Base-by-base conservation (phyloP, 768 basidiomycete species). In the Calocera viscosa region DNA sequence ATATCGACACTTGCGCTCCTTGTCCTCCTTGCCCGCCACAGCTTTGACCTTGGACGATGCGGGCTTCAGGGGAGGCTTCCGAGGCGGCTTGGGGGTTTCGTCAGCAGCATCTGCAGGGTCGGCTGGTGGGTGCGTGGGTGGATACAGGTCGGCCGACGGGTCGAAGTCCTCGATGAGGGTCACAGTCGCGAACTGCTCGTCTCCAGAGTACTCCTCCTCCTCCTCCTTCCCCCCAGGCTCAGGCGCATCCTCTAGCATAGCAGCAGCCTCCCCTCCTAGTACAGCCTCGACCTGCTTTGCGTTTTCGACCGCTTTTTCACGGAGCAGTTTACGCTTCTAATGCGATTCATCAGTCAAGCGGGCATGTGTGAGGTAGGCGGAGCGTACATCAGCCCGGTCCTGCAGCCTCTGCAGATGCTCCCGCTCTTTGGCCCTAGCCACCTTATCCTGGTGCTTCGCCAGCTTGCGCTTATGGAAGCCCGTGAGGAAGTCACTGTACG, bases 381-480 rank as follows among this genome's bases (percentile, higher is more conserved):
- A 64, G 63, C 82, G 49, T 70, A 93, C 94, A 82, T 94, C 87
- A 73, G 87, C 82, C 67, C 92, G 80, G n/a, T 83, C 76, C 71
- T 91, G 87, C 24, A 86, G 78, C 71, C 87, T 82, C 65, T 87
- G 86, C 72, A 86, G 82, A 74, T 90, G 91, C 72, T 91, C 88
- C 70, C 87, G 79, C 72, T 91, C 85, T 69, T 82, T 77, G 14
- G 91, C 90, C 75, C 83, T 88, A 70, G 84, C 82, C 71, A 84
- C 85, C 49, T 86, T 83, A 63, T 83, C 87, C 71, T 94, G 90
- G 69, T 85, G 82, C 75, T 89, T 91, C 68, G 86, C 87, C 64
- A 92, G 77, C 77, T 95, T 96, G 71, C 94, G 85, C 77, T 94
- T 94, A 75, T 89, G 88, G 75, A 96, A 96, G 30, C 94, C 94